Percentiles rank a stretch among this genome's conserved stretches.
Conservation (phyloP, 192 early-diverging fungal species). For the Rhizophagus sp. region DNA sequence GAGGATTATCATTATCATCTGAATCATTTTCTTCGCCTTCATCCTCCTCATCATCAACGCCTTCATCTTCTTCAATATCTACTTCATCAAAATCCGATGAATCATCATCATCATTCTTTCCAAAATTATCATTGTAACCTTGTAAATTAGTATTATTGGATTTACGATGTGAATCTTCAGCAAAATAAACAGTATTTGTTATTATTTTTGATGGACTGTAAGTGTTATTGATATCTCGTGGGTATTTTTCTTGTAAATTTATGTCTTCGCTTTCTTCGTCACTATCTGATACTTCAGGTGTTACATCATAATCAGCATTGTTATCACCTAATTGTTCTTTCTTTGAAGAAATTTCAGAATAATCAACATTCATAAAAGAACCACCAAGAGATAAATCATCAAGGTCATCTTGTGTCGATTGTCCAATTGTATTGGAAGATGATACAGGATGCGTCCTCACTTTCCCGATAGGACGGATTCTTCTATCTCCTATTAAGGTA, state of each 20-base stretch:
- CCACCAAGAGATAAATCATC: neutral
- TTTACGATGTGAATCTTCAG: neutral
- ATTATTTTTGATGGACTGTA: conserved; percentile 20
- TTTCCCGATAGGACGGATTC: conserved; percentile 9
- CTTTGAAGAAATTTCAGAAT: neutral
- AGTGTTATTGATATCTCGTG: neutral
- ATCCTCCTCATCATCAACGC: conserved; percentile 9
- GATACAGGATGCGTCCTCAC: neutral
- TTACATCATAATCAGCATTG: neutral
- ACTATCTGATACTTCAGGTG: conserved; percentile 3
- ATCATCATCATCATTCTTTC: conserved; percentile 25
- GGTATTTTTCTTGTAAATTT: conserved; percentile 13
- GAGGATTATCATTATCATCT: neutral
- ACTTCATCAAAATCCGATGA: conserved; percentile 27
- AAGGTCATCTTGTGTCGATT: neutral
- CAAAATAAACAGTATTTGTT: conserved; percentile 19
- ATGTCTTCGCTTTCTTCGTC: conserved; percentile 18
- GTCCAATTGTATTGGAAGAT: neutral
- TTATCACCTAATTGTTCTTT: neutral
- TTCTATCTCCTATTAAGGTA: neutral
- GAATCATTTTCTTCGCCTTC: neutral
- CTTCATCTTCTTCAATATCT: neutral
- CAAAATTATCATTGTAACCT: conserved; percentile 33
- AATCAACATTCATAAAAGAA: neutral
- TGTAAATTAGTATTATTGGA: neutral